Evolutionary conservation across 106 monocot species (phyloP), one percentile per base, ranked within the genome.

Genomic region (Dendrobium nobile): DNA sequence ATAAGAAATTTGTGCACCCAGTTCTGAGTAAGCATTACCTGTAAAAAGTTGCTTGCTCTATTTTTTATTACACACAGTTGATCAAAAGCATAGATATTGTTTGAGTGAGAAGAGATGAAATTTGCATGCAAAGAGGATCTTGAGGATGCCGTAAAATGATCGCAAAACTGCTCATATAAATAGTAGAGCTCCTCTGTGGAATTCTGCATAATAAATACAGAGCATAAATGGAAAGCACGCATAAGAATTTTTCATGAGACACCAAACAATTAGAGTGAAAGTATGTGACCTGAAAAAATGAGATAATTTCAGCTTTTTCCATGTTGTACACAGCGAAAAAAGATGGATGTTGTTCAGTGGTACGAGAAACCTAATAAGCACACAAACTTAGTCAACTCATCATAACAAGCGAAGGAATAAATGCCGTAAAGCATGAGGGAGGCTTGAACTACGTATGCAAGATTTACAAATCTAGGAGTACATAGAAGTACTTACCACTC

Each of bases 291-390:
- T 95, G 95, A 90, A 93, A 91, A 73, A 99, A 95, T 27, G 95
- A 84, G 82, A 95, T 78, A 87, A 99, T 82, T 48, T 99, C 91
- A 20, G 99, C 91, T 58, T 92, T 88, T 77, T 99, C 99, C 93
- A 99, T 99, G 82, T 99, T 95, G 77, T 99, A 99, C 22, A 99
- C 99, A 84, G 91, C 95, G 87, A 95, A 99, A 79, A 99, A 99
- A 48, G 99, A 85, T 48, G 90, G 82, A 80, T 91, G 89, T 28
- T 91, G 95, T 78, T 99, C 99, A 80, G 90, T 82, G 81, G 73
- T 86, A 75, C 99, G 91, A 78, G 99, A 87, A 80, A 95, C 87
- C 99, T 99, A 85, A 48, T 47, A 51, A 76, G 9, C 45, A 47
- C 22, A 76, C 13, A 76, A 41, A 74, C 8, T 20, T 42, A 74